Conservation (phyloP, 2,329 filamentous ascomycete species). For the Neopestalotiopsis clavispora region DNA sequence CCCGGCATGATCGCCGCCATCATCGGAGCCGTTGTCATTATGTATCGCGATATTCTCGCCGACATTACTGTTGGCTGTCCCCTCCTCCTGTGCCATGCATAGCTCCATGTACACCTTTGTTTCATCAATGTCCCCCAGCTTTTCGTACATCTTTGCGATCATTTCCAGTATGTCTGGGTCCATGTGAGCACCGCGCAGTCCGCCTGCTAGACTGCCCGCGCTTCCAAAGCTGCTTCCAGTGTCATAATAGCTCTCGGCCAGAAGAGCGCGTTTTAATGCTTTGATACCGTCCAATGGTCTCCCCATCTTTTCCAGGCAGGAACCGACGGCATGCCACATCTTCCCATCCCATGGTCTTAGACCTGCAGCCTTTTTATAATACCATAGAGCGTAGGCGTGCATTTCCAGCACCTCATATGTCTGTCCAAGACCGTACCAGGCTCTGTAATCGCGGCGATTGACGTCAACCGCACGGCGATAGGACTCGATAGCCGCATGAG, state of each 20-base stretch:
- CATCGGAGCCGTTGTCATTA: slow-evolving; percentile 51
- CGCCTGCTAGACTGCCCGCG: slow-evolving; percentile 46
- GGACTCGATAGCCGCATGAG: slow-evolving; percentile 95
- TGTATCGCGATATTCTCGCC: slow-evolving; percentile 60
- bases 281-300: slow-evolving; percentile 85
- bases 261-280: slow-evolving; percentile 87
- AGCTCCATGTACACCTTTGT: slow-evolving; percentile 95
- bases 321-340: slow-evolving; percentile 97
- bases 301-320: slow-evolving; percentile 91
- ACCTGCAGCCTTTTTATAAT: slow-evolving; percentile 94
- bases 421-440: slow-evolving; percentile 96
- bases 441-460: slow-evolving; percentile 93
- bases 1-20: slow-evolving; percentile 41
- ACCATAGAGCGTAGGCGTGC: slow-evolving; percentile 96
- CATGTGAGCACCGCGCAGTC: slow-evolving; percentile 64
- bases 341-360: slow-evolving; percentile 96
- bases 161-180: slow-evolving; percentile 91
- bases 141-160: slow-evolving; percentile 88
- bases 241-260: slow-evolving; percentile 87
- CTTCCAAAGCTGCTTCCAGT: slow-evolving; percentile 60
- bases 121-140: slow-evolving; percentile 76
- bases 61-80: slow-evolving; percentile 51
- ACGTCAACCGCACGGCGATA: slow-evolving; percentile 95
- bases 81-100: slow-evolving; percentile 89
- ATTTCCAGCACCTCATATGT: slow-evolving; percentile 98